Percentiles rank a stretch among this genome's conserved stretches.
phyloP scores from a whole-genome alignment of 331 rosid genomes.

The Rhamnella rubrinervis region DNA sequence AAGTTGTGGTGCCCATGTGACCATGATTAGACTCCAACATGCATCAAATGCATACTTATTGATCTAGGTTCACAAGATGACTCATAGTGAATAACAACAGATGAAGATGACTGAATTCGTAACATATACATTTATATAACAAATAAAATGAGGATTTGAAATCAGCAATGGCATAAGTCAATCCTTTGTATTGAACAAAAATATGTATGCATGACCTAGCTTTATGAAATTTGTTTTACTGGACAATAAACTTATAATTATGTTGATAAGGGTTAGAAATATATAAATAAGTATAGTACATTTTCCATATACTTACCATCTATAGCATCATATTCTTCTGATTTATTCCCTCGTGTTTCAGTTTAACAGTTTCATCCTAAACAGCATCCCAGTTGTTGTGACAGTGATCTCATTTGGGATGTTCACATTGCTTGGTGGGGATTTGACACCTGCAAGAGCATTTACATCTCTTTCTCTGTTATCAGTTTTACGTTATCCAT shows the following conservation, averaged over 20 bases:
- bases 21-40: neutral
- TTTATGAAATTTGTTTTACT: too few relatives aligned
- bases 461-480: conserved; percentile 88
- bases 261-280: neutral
- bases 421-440: conserved; percentile 83
- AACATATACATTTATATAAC: too few relatives aligned
- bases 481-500: conserved; percentile 69
- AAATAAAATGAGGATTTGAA: too few relatives aligned
- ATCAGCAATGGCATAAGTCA: too few relatives aligned
- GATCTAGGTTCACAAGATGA: too few relatives aligned
- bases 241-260: neutral
- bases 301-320: conserved; percentile 15
- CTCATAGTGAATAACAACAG: too few relatives aligned
- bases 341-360: conserved; percentile 40
- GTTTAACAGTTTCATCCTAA: conserved; percentile 67
- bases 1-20: neutral
- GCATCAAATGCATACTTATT: neutral
- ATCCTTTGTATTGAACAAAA: too few relatives aligned
- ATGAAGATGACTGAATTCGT: too few relatives aligned
- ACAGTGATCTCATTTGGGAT: conserved; percentile 70
- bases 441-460: conserved; percentile 87
- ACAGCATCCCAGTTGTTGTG: conserved; percentile 84
- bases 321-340: conserved; percentile 17
- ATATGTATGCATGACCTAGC: too few relatives aligned
- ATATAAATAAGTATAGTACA: neutral